Evolutionary conservation across 108 stramenopile genomes (phyloP), one percentile per base, ranked within the genome.

Genomic region (Fragilaria radians): DNA sequence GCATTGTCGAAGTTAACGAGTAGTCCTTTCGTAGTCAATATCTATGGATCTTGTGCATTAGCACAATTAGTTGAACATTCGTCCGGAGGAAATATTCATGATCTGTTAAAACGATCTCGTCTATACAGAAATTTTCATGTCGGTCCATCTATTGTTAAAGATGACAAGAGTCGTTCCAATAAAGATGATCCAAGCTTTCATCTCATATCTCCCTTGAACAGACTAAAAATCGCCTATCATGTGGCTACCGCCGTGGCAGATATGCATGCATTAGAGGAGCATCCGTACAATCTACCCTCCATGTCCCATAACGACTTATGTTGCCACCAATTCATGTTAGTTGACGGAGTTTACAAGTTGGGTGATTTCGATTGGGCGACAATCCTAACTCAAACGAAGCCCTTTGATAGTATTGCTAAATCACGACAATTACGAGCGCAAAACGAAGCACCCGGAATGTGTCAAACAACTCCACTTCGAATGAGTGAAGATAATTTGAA

Each of bases 1-100:
- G 76, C 73, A 7, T 86, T 92, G 87, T 85, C 85, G 51, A 66
- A 70, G 21, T 62, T 88, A 48, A 76, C 85, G 1, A 61, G 54
- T 2, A 71, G 71, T 45, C 78, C 73, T 23, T 55, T 85, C 58
- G 49, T 92, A 36, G 79, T 81, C 2, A 68, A 73, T 25, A 70
- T 85, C 19, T 88, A 81, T 62, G 83, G 73, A 1, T 81, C 80
- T 70, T 88, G 86, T 70, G 85, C 24, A 4, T 22, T 27, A 19
- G 28, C 50, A 19, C 60, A 52, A 31, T 48, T 61, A 2, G 28
- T 49, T 18, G 48, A 61, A 52, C 23, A 52, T 11, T 21, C 23
- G 3, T 19, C 19, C 17, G 48, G 60, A 19, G 60, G 60, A 2
- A 50, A 48, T 32, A n/a, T 61, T 11, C 60, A 61, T 14, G 60